Base-by-base conservation (phyloP, 192 early-diverging fungal species). In the Backusella sp. region DNA sequence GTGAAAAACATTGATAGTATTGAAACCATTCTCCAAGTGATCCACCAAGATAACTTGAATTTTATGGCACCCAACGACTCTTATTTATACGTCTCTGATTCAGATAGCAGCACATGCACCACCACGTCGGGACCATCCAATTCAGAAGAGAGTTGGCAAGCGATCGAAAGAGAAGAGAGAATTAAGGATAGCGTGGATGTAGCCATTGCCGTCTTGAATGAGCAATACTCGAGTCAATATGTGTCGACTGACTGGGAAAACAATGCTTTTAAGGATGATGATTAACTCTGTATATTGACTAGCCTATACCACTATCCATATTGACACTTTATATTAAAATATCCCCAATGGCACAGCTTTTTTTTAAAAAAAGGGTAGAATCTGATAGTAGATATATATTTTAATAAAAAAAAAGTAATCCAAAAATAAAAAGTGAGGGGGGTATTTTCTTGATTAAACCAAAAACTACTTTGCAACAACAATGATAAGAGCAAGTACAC, bases 401-500 rank as follows among this genome's bases (percentile, higher is more conserved):
- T 44, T 44, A 44, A 49, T n/a, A 49, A 14, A 15, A 44, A 17
- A 6, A 49, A 1, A 49, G 17, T 17, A 0, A 49, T 19, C 17
- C 17, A 49, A 49, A 49, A 36, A 36, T 19, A 36, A n/a, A 3
- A 32, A 32, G 32, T 32, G 32, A 2, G 32, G n/a, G 34, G 67
- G 68, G 67, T 69, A 69, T 80, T 76, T 17, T 44, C 15, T 17
- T 44, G 12, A 17, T 11, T 44, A 17, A 17, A 32, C 32, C 32
- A 80, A 49, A 49, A 49, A 49, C 46, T 49, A 49, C 49, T 80
- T 82, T 9, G 82, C 78, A 62, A 79, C 82, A 42, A 83, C 82
- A 62, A 83, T 73, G 39, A 96, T 86, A 1, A 95, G 75, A 0
- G 94, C 76, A 42, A 94, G 49, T 8, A 91, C 86, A 39, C 83